Conservation (phyloP, 2,329 filamentous ascomycete species). For the Diaporthe citri region DNA sequence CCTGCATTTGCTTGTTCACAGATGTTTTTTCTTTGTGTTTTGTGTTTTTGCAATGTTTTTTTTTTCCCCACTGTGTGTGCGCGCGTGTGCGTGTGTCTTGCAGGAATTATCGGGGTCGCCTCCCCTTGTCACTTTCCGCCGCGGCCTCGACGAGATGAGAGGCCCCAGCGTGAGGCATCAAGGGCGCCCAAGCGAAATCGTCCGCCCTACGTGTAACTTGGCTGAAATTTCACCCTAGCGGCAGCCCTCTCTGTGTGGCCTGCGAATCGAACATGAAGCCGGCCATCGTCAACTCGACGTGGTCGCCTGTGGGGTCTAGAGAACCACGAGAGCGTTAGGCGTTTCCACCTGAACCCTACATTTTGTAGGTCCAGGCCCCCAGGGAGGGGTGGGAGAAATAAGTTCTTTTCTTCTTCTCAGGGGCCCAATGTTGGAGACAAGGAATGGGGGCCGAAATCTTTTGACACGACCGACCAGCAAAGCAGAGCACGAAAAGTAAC, state of each 20-base stretch:
- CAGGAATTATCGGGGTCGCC: conserved; percentile 12
- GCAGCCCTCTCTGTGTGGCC: not conserved
- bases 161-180: conserved; percentile 15
- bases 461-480: not conserved
- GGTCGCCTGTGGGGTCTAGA: conserved; percentile 27
- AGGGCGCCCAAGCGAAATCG: conserved; percentile 31
- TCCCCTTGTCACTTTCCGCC: conserved; percentile 19
- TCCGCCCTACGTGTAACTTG: conserved; percentile 22
- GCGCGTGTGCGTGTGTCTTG: not conserved
- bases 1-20: conserved; percentile 1
- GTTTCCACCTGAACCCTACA: conserved; percentile 7
- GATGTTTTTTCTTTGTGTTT: not conserved
- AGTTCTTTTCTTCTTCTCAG: not conserved
- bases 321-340: conserved; percentile 29
- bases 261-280: not conserved
- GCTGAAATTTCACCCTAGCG: conserved; percentile 24
- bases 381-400: conserved; percentile 6
- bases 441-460: conserved; percentile 22
- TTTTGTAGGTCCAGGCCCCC: not conserved
- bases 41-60: not conserved
- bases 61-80: not conserved
- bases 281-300: conserved; percentile 19
- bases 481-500: conserved; percentile 12
- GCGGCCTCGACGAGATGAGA: conserved; percentile 27
- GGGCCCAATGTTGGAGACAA: not conserved